phyloP scores from a whole-genome alignment of 441 rosid genomes.

The Daphne laureola region DNA sequence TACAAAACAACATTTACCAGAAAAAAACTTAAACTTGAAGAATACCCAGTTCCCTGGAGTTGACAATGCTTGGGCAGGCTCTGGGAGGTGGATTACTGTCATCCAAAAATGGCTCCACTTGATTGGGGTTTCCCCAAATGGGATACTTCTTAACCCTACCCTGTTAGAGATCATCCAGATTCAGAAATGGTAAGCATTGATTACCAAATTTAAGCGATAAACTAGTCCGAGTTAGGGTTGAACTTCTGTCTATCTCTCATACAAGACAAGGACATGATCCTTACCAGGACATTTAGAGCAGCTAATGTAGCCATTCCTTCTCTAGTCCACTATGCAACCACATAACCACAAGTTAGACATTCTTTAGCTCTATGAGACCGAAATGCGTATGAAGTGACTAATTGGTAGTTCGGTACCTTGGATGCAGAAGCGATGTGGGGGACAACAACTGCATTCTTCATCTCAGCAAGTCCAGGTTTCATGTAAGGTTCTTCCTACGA shows the following conservation, averaged over 20 bases:
- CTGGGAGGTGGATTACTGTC: constrained; percentile 72
- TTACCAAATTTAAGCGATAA: background rate
- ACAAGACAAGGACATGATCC: background rate
- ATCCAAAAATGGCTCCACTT: constrained; percentile 67
- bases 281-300: constrained; percentile 84
- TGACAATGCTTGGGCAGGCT: constrained; percentile 83
- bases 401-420: constrained; percentile 39
- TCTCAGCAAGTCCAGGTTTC: constrained; percentile 90
- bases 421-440: constrained; percentile 98
- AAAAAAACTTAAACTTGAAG: background rate
- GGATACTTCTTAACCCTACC: constrained; percentile 94
- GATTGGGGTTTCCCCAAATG: constrained; percentile 63
- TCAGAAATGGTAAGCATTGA: background rate
- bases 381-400: too few species aligned
- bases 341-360: constrained; percentile 6
- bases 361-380: background rate
- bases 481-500: constrained; percentile 83
- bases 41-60: constrained; percentile 75
- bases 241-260: too few species aligned
- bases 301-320: constrained; percentile 98
- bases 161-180: constrained; percentile 18
- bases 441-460: constrained; percentile 82
- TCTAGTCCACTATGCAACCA: constrained; percentile 73
- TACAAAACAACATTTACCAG: background rate
- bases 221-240: background rate